These are phyloP conservation scores for Fraxinus platypoda DNA, from an alignment of 305 asterid genomes.

Conservation along the genomic window DNA sequence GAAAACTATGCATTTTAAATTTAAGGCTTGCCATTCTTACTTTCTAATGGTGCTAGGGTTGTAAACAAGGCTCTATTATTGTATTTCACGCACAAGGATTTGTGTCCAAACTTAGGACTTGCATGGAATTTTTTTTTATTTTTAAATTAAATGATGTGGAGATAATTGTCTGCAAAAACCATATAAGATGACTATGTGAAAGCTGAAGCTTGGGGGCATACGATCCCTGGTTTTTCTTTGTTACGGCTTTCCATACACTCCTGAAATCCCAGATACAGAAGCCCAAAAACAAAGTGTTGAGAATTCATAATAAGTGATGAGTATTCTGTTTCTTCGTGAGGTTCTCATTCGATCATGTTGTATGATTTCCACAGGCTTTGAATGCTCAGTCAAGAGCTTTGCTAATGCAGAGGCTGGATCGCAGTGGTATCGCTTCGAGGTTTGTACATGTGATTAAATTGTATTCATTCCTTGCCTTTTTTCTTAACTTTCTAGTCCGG, in stretches of 20 bases:
- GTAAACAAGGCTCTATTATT: neutral
- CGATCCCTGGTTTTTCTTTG: neutral
- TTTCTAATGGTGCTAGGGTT: neutral
- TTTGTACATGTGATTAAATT: conserved; percentile 27
- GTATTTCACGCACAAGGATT: neutral
- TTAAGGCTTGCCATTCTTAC: neutral
- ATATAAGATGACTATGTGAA: neutral
- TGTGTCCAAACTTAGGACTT: neutral
- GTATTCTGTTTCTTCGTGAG: neutral
- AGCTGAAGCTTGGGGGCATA: neutral
- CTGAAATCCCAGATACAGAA: neutral
- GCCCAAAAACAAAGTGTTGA: neutral
- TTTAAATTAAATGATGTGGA: neutral
- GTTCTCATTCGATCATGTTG: neutral
- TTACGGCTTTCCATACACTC: neutral
- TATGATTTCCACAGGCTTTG: conserved; percentile 52
- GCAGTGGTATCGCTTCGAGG: conserved; percentile 90
- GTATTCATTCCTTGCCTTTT: neutral
- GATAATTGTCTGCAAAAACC: neutral
- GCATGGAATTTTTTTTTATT: neutral
- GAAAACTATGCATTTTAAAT: neutral
- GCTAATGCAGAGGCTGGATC: conserved; percentile 95
- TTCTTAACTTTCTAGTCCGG: neutral
- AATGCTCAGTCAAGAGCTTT: conserved; percentile 97
- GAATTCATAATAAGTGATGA: neutral